Conservation (phyloP, 768 basidiomycete genomes). For the Panaeolus papilionaceus region DNA sequence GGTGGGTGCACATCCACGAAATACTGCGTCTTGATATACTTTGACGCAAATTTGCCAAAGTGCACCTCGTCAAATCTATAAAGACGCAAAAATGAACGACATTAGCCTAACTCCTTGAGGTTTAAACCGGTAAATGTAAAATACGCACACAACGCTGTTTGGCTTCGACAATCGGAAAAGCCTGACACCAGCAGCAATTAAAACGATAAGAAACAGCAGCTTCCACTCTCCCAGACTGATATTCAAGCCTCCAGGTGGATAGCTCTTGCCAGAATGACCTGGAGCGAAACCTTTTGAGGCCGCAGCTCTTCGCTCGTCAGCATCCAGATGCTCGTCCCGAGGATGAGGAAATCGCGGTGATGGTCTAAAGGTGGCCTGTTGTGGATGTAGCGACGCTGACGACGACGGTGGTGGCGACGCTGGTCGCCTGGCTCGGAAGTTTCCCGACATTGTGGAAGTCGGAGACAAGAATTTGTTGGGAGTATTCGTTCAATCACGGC, state of each 20-base stretch:
- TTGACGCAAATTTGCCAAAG: constrained; percentile 95
- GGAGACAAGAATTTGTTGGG: constrained; percentile 8
- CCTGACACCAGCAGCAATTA: constrained; percentile 83
- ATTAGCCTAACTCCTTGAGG: constrained; percentile 10
- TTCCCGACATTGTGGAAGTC: constrained; percentile 45
- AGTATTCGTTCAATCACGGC: constrained; percentile 10
- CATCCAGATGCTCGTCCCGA: constrained; percentile 71
- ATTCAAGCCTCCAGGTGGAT: constrained; percentile 65
- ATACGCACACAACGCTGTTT: constrained; percentile 87
- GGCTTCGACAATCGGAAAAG: constrained; percentile 87
- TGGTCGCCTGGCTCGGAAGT: constrained; percentile 71
- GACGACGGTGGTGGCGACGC: constrained; percentile 66
- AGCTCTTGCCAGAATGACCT: constrained; percentile 37
- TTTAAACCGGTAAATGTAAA: constrained; percentile 16
- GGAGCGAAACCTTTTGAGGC: constrained; percentile 71
- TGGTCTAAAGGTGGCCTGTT: constrained; percentile 34
- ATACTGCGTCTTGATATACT: constrained; percentile 92
- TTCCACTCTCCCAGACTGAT: constrained; percentile 80
- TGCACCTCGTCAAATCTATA: constrained; percentile 96
- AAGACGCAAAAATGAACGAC: constrained; percentile 1
- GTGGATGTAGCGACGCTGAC: constrained; percentile 14
- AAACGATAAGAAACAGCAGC: constrained; percentile 65
- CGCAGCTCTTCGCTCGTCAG: constrained; percentile 72
- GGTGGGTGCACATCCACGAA: constrained; percentile 98
- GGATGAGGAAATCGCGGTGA: constrained; percentile 69